Base-by-base conservation (phyloP, 768 basidiomycete species). In the Chalciporus chontae region DNA sequence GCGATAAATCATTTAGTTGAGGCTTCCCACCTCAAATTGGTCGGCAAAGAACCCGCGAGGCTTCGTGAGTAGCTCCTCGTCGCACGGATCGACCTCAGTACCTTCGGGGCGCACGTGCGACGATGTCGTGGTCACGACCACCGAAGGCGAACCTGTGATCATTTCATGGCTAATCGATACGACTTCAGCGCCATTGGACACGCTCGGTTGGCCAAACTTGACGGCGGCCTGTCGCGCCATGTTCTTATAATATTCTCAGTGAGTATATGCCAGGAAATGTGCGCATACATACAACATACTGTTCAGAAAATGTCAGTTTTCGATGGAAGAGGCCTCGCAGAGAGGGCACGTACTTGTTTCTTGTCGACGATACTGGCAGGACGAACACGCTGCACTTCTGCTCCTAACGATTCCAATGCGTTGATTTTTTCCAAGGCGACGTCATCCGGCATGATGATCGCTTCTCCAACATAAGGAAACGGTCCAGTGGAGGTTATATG, bases 311-410 rank as follows among this genome's bases (percentile, higher is more conserved):
- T 37, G 27, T 60, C 43, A 50, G 17, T 45, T 3, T 44, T 2
- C 8, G 26, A 6, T 26, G 26, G 7, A 26, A 7, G 24, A 34
- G 27, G 8, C 15, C 27, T 19, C 36, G n/a, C 14, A 17, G 19
- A 21, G 4, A 5, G 29, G 46, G 45, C 34, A 58, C 76, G 37
- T 44, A 85, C 90, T 80, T 96, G 94, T 65, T 92, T 93, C 70
- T 92, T 91, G 72, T 98, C 95, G 11, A 99, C 88, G 53, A 98
- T 97, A 58, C 94, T 95, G 4, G 91, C 89, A 4, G 93, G 92
- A n/a, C 92, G 77, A 24, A 94, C 92, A 45, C 87, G 79, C 61
- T 91, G 87, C 1, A 98, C 89, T n/a, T 81, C 73, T 0, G 94
- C 94, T 6, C 95, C 95, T 0, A 97, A 80, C 2, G 87, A 82